Evolutionary conservation across 129 eudicot genomes (phyloP).

Genomic region (Apium graveolens): DNA sequence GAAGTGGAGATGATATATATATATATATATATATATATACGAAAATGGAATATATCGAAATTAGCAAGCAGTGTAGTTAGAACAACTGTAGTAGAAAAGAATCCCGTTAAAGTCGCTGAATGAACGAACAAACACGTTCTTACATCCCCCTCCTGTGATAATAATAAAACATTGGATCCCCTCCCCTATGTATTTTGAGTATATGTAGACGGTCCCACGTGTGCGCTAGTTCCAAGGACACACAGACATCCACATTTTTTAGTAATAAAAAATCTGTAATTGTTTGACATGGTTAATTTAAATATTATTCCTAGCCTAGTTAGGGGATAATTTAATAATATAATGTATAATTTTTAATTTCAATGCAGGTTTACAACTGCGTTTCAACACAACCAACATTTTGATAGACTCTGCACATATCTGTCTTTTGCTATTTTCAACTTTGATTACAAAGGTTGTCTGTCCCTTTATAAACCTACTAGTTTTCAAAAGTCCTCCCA

Average conservation of each 20-base stretch:
- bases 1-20: no score
- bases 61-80: neutral
- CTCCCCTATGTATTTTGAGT: conserved; percentile 18
- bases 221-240: conserved; percentile 48
- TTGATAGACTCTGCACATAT: neutral
- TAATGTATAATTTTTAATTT: neutral
- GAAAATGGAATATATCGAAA: neutral
- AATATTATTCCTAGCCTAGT: neutral
- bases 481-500: neutral
- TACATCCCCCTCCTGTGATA: neutral
- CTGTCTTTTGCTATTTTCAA: neutral
- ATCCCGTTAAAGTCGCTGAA: neutral
- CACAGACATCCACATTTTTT: neutral
- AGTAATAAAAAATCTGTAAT: neutral
- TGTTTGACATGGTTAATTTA: neutral
- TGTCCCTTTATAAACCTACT: neutral
- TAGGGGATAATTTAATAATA: neutral
- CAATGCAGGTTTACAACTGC: neutral
- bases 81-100: neutral
- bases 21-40: no score
- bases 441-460: conserved; percentile 3
- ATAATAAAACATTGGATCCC: conserved; percentile 51
- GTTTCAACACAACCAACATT: conserved; percentile 8
- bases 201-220: conserved; percentile 48
- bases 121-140: neutral